A percentile compares a stretch with the other conserved stretches of the same genome.
These are phyloP conservation scores for Euphorbia pulcherrima DNA, from an alignment of 345 rosid genomes.

Conservation along the genomic window DNA sequence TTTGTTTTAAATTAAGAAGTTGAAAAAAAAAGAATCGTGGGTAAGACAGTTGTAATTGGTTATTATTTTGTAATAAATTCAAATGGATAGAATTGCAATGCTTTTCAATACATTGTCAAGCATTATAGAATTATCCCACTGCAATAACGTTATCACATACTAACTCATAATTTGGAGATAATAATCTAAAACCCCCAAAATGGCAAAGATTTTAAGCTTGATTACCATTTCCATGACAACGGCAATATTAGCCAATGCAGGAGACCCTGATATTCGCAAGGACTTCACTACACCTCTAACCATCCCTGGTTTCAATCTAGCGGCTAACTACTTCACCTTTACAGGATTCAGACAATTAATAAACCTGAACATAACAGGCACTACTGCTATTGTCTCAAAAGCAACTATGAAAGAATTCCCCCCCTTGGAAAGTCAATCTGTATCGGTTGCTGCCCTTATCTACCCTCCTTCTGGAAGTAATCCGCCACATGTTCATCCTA, in stretches of 20 bases:
- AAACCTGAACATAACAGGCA: slow-evolving; percentile 4
- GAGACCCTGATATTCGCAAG: slow-evolving; percentile 19
- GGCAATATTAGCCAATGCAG: slow-evolving; percentile 6
- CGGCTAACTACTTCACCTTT: slow-evolving; percentile 15
- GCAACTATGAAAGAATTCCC: slow-evolving; percentile 19
- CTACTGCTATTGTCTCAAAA: slow-evolving; percentile 7
- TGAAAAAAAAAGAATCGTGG: no score
- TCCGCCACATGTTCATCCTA: slow-evolving; percentile 27
- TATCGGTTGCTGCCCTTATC: slow-evolving; percentile 10
- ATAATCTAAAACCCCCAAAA: background rate
- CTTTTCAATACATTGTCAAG: no score
- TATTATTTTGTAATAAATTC: no score
- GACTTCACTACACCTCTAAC: slow-evolving; percentile 16
- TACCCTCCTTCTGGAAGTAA: slow-evolving; percentile 20
- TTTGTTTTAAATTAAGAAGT: no score
- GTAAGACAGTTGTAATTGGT: no score
- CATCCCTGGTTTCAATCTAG: background rate
- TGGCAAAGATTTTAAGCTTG: slow-evolving; percentile 9
- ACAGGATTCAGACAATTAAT: slow-evolving; percentile 15
- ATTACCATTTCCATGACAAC: background rate
- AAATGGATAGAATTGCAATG: no score
- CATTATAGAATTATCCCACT: no score
- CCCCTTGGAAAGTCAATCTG: slow-evolving; percentile 20
- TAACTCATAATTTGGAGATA: no score
- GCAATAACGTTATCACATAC: no score